Conservation (phyloP, 1,284 basidiomycete genomes). For the Austropuccinia psidii region DNA sequence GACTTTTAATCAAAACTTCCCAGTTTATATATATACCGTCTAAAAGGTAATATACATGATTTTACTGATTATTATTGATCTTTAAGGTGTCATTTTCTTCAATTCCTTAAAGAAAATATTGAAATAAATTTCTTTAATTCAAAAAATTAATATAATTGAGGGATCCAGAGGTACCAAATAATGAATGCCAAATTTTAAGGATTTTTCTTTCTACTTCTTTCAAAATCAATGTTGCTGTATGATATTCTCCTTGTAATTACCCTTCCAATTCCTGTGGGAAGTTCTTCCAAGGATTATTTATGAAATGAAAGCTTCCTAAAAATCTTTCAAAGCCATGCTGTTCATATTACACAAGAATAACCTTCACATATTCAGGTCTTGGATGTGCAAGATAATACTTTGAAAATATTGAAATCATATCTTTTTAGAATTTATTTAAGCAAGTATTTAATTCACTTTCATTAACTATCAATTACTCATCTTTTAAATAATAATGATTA, state of each 20-base stretch:
- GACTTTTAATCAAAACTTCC: neutral
- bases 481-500: neutral
- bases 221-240: neutral
- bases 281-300: neutral
- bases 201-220: neutral
- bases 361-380: neutral
- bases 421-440: neutral
- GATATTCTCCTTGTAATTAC: neutral
- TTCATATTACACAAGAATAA: neutral
- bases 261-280: neutral
- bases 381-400: neutral
- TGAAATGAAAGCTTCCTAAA: neutral
- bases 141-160: neutral
- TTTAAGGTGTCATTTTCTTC: neutral
- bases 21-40: neutral
- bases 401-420: neutral
- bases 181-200: neutral
- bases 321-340: neutral
- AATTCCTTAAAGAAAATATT: neutral
- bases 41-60: neutral
- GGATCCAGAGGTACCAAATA: slow-evolving; percentile 4
- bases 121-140: neutral
- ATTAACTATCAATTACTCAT: neutral
- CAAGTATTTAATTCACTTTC: neutral
- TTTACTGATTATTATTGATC: neutral